phyloP scores from a whole-genome alignment of 139 green algal genomes.

The Chlamydomonas sp. region DNA sequence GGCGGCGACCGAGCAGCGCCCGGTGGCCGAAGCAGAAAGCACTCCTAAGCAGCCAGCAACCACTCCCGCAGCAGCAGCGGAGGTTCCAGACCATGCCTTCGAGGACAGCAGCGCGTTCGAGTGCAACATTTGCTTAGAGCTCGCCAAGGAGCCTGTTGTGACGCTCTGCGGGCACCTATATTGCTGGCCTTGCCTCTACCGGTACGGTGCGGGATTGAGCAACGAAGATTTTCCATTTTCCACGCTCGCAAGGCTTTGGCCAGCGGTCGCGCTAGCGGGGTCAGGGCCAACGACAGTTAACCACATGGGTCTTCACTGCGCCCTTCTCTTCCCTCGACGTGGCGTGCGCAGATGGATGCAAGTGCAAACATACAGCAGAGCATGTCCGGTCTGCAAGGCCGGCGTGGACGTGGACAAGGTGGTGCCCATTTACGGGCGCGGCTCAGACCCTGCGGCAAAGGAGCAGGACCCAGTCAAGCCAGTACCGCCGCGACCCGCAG shows the following conservation, averaged over 20 bases:
- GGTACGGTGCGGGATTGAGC: conserved; percentile 44
- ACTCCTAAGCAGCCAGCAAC: neutral
- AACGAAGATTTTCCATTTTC: too few relatives aligned
- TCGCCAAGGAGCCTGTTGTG: conserved; percentile 91
- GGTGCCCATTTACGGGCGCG: conserved; percentile 88
- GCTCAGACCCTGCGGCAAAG: conserved; percentile 59
- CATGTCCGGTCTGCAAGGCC: conserved; percentile 95
- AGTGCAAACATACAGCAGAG: conserved; percentile 66
- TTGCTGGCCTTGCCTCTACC: conserved; percentile 96
- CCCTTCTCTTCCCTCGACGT: too few relatives aligned
- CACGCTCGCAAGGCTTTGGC: too few relatives aligned
- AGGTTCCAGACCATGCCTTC: conserved; percentile 30
- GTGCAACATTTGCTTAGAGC: conserved; percentile 97
- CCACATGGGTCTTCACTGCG: too few relatives aligned
- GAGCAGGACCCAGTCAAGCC: conserved; percentile 31
- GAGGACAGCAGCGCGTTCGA: conserved; percentile 68
- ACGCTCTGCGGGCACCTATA: conserved; percentile 97
- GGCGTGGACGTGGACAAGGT: conserved; percentile 87
- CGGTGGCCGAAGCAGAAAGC: too few relatives aligned
- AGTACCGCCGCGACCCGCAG: conserved; percentile 22
- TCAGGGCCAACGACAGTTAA: too few relatives aligned
- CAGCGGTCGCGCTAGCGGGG: too few relatives aligned
- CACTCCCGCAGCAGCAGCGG: neutral
- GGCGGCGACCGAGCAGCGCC: too few relatives aligned
- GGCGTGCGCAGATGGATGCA: conserved; percentile 81